Conservation (phyloP, 2,329 filamentous ascomycete species). For the Pseudogymnoascus sp. region DNA sequence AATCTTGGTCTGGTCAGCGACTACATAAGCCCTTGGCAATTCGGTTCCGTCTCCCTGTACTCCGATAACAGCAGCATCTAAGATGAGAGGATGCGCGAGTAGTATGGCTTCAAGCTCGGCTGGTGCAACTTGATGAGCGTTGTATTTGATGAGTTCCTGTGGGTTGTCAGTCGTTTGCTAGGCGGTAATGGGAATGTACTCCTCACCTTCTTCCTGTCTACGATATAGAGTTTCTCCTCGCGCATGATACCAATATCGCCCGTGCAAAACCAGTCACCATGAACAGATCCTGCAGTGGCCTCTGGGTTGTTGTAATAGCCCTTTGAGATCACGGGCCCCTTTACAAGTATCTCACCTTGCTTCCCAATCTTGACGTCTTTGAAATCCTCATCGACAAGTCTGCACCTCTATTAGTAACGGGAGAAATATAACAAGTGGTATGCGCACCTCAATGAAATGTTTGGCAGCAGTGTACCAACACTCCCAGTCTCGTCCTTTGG, state of each 20-base stretch:
- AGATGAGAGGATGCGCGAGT: slow-evolving; percentile 32
- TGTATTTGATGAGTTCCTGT: slow-evolving; percentile 40
- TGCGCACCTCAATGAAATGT: slow-evolving; percentile 34
- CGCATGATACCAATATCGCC: slow-evolving; percentile 21
- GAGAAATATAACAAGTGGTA: background rate
- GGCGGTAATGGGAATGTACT: no score
- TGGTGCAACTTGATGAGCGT: slow-evolving; percentile 36
- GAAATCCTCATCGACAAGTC: slow-evolving; percentile 51
- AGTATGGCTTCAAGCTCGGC: slow-evolving; percentile 34
- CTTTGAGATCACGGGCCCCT: slow-evolving; percentile 63
- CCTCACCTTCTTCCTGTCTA: slow-evolving; percentile 56
- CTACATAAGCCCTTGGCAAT: slow-evolving; percentile 35
- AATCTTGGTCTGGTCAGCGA: slow-evolving; percentile 24
- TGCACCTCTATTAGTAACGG: slow-evolving; percentile 28
- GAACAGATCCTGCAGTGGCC: slow-evolving; percentile 25
- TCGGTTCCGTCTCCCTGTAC: slow-evolving; percentile 35
- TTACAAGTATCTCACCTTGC: slow-evolving; percentile 65
- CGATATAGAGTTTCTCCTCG: slow-evolving; percentile 50
- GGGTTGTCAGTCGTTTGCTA: background rate
- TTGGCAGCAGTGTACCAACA: slow-evolving; percentile 64
- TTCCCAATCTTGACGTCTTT: slow-evolving; percentile 43
- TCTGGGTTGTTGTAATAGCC: slow-evolving; percentile 63
- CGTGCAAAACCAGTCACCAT: slow-evolving; percentile 24
- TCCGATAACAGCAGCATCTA: slow-evolving; percentile 55
- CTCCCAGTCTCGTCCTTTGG: slow-evolving; percentile 34